Evolutionary conservation across 78 protist genomes (phyloP).

Genomic region (Acrasis kona): DNA sequence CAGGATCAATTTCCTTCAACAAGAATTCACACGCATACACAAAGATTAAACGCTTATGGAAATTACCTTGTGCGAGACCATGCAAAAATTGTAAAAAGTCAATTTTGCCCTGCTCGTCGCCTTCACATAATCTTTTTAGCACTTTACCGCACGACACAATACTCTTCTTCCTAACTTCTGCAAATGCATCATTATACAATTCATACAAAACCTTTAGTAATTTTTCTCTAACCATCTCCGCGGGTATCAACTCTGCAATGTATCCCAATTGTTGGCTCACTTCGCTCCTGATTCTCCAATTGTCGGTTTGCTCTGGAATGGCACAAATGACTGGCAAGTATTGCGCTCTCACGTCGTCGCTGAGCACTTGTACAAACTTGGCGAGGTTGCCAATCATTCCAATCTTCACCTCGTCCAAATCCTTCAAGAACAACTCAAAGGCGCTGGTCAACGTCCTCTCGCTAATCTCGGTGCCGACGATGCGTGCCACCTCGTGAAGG

Average conservation of each 20-base stretch:
- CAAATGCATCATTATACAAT: slow-evolving; percentile 13
- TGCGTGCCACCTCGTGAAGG: slow-evolving; percentile 38
- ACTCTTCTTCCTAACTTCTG: not conserved
- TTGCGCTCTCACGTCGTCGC: not conserved
- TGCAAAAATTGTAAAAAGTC: not conserved
- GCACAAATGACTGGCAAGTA: slow-evolving; percentile 7
- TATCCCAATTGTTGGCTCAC: slow-evolving; percentile 12
- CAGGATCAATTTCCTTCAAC: not conserved
- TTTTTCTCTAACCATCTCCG: not conserved
- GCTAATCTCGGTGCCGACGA: slow-evolving; percentile 27
- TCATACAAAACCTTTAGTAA: not conserved
- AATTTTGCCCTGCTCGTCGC: not conserved
- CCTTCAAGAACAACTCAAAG: slow-evolving; percentile 37
- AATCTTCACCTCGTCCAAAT: slow-evolving; percentile 54
- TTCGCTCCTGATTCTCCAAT: slow-evolving; percentile 28
- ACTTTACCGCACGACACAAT: not conserved
- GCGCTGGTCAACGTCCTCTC: slow-evolving; percentile 24
- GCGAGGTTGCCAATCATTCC: slow-evolving; percentile 21
- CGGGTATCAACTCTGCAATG: not conserved
- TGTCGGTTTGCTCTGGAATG: slow-evolving; percentile 3
- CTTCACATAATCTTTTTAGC: not conserved
- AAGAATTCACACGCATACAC: not conserved
- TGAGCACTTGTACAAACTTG: not conserved
- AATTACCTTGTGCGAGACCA: not conserved
- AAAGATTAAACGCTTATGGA: slow-evolving; percentile 6